A percentile compares a stretch with the other conserved stretches of the same genome.
Evolutionary conservation across 306 rosid species (phyloP).

Genomic region (Parietaria judaica): DNA sequence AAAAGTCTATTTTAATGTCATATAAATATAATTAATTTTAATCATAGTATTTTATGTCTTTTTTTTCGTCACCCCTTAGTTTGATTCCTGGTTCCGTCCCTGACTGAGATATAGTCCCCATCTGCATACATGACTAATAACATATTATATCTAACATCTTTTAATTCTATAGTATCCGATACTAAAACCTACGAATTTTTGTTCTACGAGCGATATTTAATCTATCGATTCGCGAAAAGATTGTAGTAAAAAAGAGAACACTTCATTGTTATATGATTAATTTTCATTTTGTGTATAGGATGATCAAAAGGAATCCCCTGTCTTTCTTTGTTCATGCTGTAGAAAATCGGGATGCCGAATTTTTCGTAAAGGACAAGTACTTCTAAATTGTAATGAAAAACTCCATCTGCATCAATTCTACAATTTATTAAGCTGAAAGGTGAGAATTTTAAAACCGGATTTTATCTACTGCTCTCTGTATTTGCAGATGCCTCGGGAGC

Average conservation of each 20-base stretch:
- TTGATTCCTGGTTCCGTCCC: no score
- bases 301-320: slow-evolving; percentile 43
- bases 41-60: no score
- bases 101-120: no score
- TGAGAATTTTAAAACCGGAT: slow-evolving; percentile 3
- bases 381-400: slow-evolving; percentile 8
- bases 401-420: slow-evolving; percentile 1
- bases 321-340: slow-evolving; percentile 51
- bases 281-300: slow-evolving; percentile 37
- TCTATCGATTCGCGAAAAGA: not conserved
- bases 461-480: slow-evolving; percentile 16
- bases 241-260: not conserved
- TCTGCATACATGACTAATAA: no score
- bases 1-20: no score
- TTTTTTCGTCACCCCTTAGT: no score
- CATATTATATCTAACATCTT: no score
- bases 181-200: no score
- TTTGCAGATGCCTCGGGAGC: slow-evolving; percentile 58
- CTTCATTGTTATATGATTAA: not conserved
- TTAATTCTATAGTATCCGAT: no score
- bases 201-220: not conserved
- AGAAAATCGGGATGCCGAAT: slow-evolving; percentile 57
- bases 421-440: slow-evolving; percentile 9
- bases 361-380: slow-evolving; percentile 60
- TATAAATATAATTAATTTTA: no score